phyloP scores from a whole-genome alignment of 164 flowering plant genomes.

The Tinospora cordifolia region DNA sequence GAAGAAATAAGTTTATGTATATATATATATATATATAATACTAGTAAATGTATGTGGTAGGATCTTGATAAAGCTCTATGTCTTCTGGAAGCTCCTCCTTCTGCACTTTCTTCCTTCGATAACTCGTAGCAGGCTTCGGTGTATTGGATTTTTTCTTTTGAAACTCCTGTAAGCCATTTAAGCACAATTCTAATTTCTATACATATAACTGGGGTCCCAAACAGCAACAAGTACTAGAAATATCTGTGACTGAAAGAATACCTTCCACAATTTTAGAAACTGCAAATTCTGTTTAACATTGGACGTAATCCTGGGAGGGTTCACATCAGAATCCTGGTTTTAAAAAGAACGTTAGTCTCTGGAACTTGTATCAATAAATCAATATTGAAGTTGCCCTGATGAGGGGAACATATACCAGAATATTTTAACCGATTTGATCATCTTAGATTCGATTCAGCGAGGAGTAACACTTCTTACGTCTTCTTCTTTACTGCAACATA shows the following conservation, averaged over 20 bases:
- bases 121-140: conserved; percentile 81
- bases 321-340: conserved; percentile 42
- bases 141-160: conserved; percentile 50
- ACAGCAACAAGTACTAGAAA: neutral
- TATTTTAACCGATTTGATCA: neutral
- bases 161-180: conserved; percentile 45
- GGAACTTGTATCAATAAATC: neutral
- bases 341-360: neutral
- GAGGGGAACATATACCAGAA: neutral
- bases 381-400: neutral
- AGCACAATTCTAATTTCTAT: neutral
- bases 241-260: conserved; percentile 12
- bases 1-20: neutral
- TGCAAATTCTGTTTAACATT: conserved; percentile 93
- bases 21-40: no score
- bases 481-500: neutral
- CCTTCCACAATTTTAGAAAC: conserved; percentile 76
- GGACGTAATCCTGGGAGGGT: conserved; percentile 83
- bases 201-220: neutral
- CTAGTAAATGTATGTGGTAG: conserved; percentile 72
- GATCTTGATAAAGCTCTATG: conserved; percentile 59
- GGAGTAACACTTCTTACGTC: neutral
- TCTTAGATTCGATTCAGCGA: neutral
- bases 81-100: conserved; percentile 74
- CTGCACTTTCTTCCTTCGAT: conserved; percentile 66